Conservation (phyloP, 768 basidiomycete genomes). For the Termitomyces sp. region DNA sequence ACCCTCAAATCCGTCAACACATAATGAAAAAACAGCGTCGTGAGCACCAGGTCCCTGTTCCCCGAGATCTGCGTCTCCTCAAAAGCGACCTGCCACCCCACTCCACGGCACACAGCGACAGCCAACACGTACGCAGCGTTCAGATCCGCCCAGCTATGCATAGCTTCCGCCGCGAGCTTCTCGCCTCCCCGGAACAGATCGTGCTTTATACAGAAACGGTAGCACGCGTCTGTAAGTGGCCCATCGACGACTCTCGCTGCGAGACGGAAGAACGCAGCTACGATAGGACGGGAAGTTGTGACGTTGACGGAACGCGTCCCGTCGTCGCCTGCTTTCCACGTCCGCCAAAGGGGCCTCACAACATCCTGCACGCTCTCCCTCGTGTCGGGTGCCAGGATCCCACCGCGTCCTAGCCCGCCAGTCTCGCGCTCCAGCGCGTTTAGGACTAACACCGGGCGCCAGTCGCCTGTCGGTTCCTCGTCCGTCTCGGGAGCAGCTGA, state of each 20-base stretch:
- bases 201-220: conserved; percentile 24
- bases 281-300: conserved; percentile 32
- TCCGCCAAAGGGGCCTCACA: conserved; percentile 34
- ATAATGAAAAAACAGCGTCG: conserved; percentile 18
- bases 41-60: conserved; percentile 23
- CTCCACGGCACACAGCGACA: conserved; percentile 23
- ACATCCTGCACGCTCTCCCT: conserved; percentile 20
- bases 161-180: conserved; percentile 6
- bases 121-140: conserved; percentile 32
- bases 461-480: conserved; percentile 17
- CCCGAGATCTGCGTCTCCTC: conserved; percentile 20
- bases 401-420: background rate
- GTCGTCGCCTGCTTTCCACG: conserved; percentile 29
- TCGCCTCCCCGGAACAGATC: conserved; percentile 23
- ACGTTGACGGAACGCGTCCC: conserved; percentile 9
- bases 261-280: conserved; percentile 43
- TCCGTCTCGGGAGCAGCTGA: background rate
- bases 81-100: conserved; percentile 26
- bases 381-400: background rate
- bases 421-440: conserved; percentile 31
- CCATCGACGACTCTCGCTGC: conserved; percentile 35
- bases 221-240: conserved; percentile 32
- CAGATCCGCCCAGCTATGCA: conserved; percentile 20
- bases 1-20: conserved; percentile 23
- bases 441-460: conserved; percentile 42